Evolutionary conservation across 192 early-diverging fungal species (phyloP), one percentile per base, ranked within the genome.

Genomic region (Coemansia sp.): DNA sequence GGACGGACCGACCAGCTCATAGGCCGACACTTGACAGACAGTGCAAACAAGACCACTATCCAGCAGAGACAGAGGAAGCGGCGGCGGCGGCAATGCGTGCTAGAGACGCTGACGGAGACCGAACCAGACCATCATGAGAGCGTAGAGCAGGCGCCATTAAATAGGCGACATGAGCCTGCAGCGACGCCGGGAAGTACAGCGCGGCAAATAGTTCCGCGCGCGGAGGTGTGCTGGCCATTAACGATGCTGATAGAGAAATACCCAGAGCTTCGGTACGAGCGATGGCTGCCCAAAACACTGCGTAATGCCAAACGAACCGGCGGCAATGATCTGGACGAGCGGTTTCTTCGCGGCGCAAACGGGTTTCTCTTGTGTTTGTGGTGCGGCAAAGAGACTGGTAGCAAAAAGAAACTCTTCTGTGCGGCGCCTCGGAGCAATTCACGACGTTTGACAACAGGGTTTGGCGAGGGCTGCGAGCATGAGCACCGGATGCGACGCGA

Each of bases 391-490:
- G 80, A 82, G 45, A 70, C 73, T 25, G 36, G 33, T 0, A 31
- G 40, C 48, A 28, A 7, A 51, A 40, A 28, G 17, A 17, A 51
- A 20, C 45, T 82, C 40, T 82, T 76, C 57, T 82, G 79, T 58
- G 5, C 56, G 7, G 11, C 50, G 4, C 72, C 61, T 31, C n/a
- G 48, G 25, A 12, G 12, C 42, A 38, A 25, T 14, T 22, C 30
- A 17, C 18, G 34, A 32, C 49, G 57, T 18, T 18, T 60, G 22
- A 60, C 59, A 0, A 30, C 56, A 7, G 36, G 56, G 38, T 69
- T 71, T 55, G 76, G 68, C 56, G 64, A 79, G 57, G 76, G 76
- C 54, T 80, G 78, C 50, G 71, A 70, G 48, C 80, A 82, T 57
- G 80, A 82, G 61, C 75, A 76, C 64, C 70, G 75, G 1, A 60